These are phyloP conservation scores for Crucibulum laeve DNA, from an alignment of 768 basidiomycete species.

Conservation along the genomic window DNA sequence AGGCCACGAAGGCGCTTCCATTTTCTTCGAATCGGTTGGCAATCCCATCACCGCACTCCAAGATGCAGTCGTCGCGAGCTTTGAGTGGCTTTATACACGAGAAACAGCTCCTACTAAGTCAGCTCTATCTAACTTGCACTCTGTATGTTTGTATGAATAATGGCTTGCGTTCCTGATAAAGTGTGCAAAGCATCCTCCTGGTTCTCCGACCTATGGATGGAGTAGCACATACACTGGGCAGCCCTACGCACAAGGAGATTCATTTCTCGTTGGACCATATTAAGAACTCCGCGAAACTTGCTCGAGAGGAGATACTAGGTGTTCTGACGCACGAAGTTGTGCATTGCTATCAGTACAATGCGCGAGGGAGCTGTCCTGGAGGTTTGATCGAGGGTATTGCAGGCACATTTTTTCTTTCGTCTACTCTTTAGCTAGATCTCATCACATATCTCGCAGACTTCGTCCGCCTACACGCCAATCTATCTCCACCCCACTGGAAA, in stretches of 20 bases:
- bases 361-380: slow-evolving; percentile 51
- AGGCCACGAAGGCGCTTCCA: slow-evolving; percentile 47
- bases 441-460: slow-evolving; percentile 44
- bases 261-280: slow-evolving; percentile 70
- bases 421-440: neutral
- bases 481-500: slow-evolving; percentile 70
- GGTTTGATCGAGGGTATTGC: slow-evolving; percentile 81
- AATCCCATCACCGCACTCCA: slow-evolving; percentile 34
- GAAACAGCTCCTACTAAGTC: slow-evolving; percentile 33
- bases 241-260: slow-evolving; percentile 59
- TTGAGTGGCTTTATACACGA: slow-evolving; percentile 36
- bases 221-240: slow-evolving; percentile 65
- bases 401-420: slow-evolving; percentile 35
- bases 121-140: slow-evolving; percentile 7
- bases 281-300: slow-evolving; percentile 30
- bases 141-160: slow-evolving; percentile 4
- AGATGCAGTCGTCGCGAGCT: slow-evolving; percentile 46
- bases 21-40: slow-evolving; percentile 49
- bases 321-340: slow-evolving; percentile 75
- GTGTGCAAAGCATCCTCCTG: slow-evolving; percentile 51
- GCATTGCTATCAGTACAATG: slow-evolving; percentile 75
- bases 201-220: slow-evolving; percentile 65
- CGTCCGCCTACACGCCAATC: slow-evolving; percentile 57
- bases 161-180: slow-evolving; percentile 17
- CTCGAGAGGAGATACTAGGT: slow-evolving; percentile 61